Percentiles rank a stretch among this genome's conserved stretches.
These are phyloP conservation scores for Didymella exigua DNA, from an alignment of 2,329 filamentous ascomycete species.

Conservation along the genomic window DNA sequence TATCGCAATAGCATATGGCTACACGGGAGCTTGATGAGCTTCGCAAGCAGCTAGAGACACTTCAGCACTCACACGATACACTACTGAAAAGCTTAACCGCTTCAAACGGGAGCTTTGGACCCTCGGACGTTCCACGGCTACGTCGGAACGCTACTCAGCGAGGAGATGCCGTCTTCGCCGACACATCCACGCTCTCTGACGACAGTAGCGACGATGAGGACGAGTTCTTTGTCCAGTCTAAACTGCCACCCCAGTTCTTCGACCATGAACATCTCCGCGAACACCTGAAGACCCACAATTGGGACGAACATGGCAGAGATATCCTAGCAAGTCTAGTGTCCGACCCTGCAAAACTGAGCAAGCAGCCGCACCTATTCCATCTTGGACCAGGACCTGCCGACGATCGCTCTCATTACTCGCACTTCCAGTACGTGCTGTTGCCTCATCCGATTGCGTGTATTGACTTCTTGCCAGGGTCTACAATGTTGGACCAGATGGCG, in stretches of 20 bases:
- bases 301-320: slow-evolving; percentile 49
- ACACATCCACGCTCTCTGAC: slow-evolving; percentile 44
- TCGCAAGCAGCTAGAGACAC: slow-evolving; percentile 40
- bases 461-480: slow-evolving; percentile 50
- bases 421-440: slow-evolving; percentile 51
- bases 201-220: slow-evolving; percentile 46
- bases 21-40: slow-evolving; percentile 40
- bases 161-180: slow-evolving; percentile 39
- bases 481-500: slow-evolving; percentile 58
- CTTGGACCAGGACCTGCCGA: slow-evolving; percentile 49
- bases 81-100: slow-evolving; percentile 37
- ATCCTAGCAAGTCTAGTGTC: slow-evolving; percentile 53
- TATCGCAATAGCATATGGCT: slow-evolving; percentile 28
- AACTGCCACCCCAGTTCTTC: slow-evolving; percentile 49
- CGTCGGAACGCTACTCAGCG: slow-evolving; percentile 31
- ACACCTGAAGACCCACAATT: slow-evolving; percentile 53
- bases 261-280: slow-evolving; percentile 53
- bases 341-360: slow-evolving; percentile 52
- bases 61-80: slow-evolving; percentile 41
- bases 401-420: slow-evolving; percentile 53
- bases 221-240: slow-evolving; percentile 47
- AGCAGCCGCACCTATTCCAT: slow-evolving; percentile 52
- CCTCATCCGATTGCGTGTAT: not conserved
- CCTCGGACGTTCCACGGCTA: slow-evolving; percentile 30
- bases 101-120: slow-evolving; percentile 37